These are phyloP conservation scores for Radiomyces spectabilis DNA, from an alignment of 192 early-diverging fungal genomes.

Conservation along the genomic window DNA sequence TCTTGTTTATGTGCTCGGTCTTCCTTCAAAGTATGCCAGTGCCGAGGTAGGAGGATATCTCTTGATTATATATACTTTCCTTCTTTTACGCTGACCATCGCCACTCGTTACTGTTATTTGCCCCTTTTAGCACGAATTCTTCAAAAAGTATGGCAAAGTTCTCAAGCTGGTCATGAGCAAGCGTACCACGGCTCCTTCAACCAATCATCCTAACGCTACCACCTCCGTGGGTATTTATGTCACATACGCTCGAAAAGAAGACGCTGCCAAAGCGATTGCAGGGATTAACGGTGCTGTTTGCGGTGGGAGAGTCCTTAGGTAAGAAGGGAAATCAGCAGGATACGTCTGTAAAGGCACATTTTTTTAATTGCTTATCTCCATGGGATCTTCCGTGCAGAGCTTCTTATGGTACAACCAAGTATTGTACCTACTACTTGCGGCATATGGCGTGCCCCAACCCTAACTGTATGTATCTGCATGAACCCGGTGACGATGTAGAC, in stretches of 20 bases:
- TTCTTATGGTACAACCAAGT: slow-evolving; percentile 96
- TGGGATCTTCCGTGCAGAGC: slow-evolving; percentile 45
- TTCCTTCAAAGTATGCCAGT: slow-evolving; percentile 74
- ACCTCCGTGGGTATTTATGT: slow-evolving; percentile 82
- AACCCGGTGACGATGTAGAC: slow-evolving; percentile 87
- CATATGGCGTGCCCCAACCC: slow-evolving; percentile 89
- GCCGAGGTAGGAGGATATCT: slow-evolving; percentile 84
- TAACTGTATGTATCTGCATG: slow-evolving; percentile 93
- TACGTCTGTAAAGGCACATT: too few species aligned
- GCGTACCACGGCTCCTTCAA: slow-evolving; percentile 44
- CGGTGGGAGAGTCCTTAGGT: slow-evolving; percentile 83
- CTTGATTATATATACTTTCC: neutral
- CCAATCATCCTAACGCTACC: slow-evolving; percentile 18
- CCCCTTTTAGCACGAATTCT: slow-evolving; percentile 74
- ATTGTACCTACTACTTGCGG: slow-evolving; percentile 93
- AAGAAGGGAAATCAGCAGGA: neutral
- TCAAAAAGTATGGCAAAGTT: slow-evolving; percentile 98
- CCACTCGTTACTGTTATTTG: neutral
- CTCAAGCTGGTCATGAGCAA: slow-evolving; percentile 89
- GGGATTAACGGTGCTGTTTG: slow-evolving; percentile 85
- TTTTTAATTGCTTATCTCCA: neutral
- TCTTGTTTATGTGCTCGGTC: slow-evolving; percentile 91
- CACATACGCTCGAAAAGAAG: slow-evolving; percentile 86
- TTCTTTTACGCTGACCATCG: neutral
- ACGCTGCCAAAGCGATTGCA: slow-evolving; percentile 88